Evolutionary conservation across 495 filamentous ascomycete species (phyloP), one percentile per base, ranked within the genome.

Genomic region (Neurospora africana): DNA sequence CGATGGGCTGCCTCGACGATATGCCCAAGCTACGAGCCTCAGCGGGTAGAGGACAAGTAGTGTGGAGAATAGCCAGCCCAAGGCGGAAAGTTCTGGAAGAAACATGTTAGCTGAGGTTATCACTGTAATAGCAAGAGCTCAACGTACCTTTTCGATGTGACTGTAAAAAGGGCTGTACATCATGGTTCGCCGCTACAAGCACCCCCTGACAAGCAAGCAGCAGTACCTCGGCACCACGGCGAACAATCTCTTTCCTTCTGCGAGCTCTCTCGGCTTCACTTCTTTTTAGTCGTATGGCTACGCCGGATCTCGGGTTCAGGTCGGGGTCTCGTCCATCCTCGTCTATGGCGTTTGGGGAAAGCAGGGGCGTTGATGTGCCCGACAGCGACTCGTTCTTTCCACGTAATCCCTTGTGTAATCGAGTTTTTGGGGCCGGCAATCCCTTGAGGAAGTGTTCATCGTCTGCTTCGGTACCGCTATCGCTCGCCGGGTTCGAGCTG

Each of bases 381-480:
- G 86, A 87, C 2, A 83, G 70, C 10, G 69, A 72, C 61, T 86
- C 85, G 71, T 87, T 87, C 69, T 75, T 79, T 8, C 85, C 87
- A 58, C 86, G 81, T 36, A 97, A 80, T 4, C 94, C 94, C 77
- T 97, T 97, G 71, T 89, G 88, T 21, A 89, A 86, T 43, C 90
- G 85, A 19, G 86, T 71, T 35, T 87, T 90, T 2, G 94, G 91
- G 0, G 93, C 91, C 2, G 94, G 94, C 38, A 97, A 80, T 5
- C 93, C 92, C 77, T 90, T 92, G 74, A 97, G 84, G 74, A 94
- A 88, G 73, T 88, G 84, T 69, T 97, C 93, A 83, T 97, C 94
- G 76, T 97, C 92, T 19, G 94, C 92, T 76, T 98, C 93, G 13
- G 93, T 96, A 67, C 94, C 93, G 77, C 93, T 95, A 70, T 97